Evolutionary conservation across 257 asterid genomes (phyloP).

Genomic region (Capsicum pubescens): DNA sequence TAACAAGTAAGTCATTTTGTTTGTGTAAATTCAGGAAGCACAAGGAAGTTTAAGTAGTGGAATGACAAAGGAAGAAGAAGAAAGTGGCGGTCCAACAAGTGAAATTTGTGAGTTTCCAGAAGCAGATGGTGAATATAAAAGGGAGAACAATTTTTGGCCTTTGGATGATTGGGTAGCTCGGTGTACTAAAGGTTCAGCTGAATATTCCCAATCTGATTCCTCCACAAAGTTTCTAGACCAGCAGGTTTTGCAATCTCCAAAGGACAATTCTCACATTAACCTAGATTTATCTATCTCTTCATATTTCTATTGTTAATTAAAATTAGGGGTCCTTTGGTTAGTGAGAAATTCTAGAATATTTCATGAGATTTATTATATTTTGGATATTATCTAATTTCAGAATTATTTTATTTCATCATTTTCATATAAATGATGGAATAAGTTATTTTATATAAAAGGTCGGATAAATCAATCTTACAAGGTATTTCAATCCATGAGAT

Average conservation of each 20-base stretch:
- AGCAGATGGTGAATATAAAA: background rate
- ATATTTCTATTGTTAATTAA: background rate
- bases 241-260: background rate
- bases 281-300: conserved; percentile 14
- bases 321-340: background rate
- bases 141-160: conserved; percentile 25
- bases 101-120: conserved; percentile 21
- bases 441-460: too few relatives aligned
- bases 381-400: too few relatives aligned
- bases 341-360: background rate
- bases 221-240: background rate
- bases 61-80: conserved; percentile 33
- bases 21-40: conserved; percentile 17
- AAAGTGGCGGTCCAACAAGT: background rate
- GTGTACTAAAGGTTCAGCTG: background rate
- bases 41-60: conserved; percentile 27
- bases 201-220: background rate
- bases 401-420: too few relatives aligned
- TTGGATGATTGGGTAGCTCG: background rate
- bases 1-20: background rate
- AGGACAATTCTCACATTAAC: background rate
- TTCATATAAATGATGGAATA: too few relatives aligned
- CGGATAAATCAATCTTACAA: too few relatives aligned
- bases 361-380: background rate
- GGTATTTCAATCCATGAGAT: too few relatives aligned